These are phyloP conservation scores for Rhizophagus clarus DNA, from an alignment of 192 early-diverging fungal genomes.

Conservation along the genomic window DNA sequence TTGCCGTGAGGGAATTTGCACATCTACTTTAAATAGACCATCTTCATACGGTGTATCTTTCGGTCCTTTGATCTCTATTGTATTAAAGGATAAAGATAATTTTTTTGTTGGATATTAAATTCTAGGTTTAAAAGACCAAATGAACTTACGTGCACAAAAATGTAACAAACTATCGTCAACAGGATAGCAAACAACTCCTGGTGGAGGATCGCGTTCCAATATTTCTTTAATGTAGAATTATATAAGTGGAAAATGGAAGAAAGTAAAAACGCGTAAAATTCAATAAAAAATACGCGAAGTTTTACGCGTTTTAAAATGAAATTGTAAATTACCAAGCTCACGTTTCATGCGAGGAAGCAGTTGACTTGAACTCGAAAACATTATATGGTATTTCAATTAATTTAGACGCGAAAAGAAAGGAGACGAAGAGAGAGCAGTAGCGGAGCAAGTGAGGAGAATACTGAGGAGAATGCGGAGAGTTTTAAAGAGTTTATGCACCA, in stretches of 20 bases:
- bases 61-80: constrained; percentile 58
- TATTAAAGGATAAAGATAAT: not conserved
- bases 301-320: not conserved
- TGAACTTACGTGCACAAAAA: constrained; percentile 56
- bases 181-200: constrained; percentile 65
- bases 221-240: constrained; percentile 1
- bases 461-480: no score
- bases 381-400: not conserved
- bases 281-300: not conserved
- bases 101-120: not conserved
- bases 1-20: constrained; percentile 55
- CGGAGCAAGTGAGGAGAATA: no score
- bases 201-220: constrained; percentile 43
- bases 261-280: not conserved
- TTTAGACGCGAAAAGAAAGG: not conserved
- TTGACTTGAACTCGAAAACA: constrained; percentile 9
- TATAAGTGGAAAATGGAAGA: no score
- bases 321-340: constrained; percentile 3
- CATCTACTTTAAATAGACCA: constrained; percentile 65
- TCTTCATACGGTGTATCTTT: constrained; percentile 65
- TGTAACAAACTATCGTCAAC: constrained; percentile 57
- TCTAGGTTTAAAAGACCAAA: not conserved
- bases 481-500: no score
- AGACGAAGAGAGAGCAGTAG: not conserved
- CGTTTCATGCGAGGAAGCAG: constrained; percentile 30